Evolutionary conservation across 768 basidiomycete genomes (phyloP).

Genomic region (Boletus sp.): DNA sequence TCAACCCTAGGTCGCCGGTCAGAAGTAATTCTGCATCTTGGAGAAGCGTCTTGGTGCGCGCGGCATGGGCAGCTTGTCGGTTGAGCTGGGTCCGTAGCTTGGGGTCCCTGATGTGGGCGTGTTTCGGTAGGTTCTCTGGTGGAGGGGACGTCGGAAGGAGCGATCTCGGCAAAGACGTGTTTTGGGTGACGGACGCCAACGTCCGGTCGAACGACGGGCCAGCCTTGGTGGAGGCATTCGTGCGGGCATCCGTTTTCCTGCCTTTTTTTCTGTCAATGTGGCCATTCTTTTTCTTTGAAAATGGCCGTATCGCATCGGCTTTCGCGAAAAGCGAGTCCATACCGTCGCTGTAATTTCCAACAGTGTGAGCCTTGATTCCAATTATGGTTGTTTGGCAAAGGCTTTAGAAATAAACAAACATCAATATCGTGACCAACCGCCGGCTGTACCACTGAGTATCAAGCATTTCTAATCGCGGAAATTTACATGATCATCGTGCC

Average conservation of each 20-base stretch:
- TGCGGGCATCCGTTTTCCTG: constrained; percentile 27
- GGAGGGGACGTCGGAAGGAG: constrained; percentile 51
- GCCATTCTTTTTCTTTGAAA: constrained; percentile 46
- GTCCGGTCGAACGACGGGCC: constrained; percentile 46
- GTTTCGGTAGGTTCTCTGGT: constrained; percentile 45
- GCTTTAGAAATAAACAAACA: constrained; percentile 16
- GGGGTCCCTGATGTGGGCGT: constrained; percentile 67
- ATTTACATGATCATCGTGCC: no score
- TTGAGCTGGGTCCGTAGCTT: constrained; percentile 72
- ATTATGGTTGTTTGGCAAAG: constrained; percentile 12
- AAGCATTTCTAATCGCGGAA: no score
- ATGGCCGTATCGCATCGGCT: constrained; percentile 55
- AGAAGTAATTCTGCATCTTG: constrained; percentile 74
- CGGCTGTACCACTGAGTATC: no score
- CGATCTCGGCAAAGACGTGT: constrained; percentile 67
- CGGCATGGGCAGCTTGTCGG: constrained; percentile 59
- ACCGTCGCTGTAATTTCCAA: not conserved
- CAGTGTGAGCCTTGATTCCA: no score
- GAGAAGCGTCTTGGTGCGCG: constrained; percentile 57
- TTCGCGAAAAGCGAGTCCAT: constrained; percentile 75
- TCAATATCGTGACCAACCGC: not conserved
- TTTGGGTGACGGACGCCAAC: constrained; percentile 51
- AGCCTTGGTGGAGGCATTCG: constrained; percentile 13
- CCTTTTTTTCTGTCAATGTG: constrained; percentile 4
- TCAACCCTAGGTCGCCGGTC: constrained; percentile 64